These are phyloP conservation scores for Ocimum tenuiflorum DNA, from an alignment of 257 asterid genomes.

Conservation along the genomic window DNA sequence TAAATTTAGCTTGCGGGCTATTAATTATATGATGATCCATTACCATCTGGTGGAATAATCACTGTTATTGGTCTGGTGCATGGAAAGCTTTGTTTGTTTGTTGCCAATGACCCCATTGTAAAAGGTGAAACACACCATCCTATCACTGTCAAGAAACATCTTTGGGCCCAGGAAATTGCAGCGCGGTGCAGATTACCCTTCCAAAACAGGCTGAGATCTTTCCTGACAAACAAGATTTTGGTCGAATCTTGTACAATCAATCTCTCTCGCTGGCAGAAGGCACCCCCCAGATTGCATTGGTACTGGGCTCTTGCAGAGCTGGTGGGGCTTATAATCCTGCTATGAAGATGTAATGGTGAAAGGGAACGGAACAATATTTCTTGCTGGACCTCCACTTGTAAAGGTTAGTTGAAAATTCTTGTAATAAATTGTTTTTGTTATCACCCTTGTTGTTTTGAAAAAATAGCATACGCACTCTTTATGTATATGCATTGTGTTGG, in stretches of 20 bases:
- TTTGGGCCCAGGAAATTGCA: conserved; percentile 96
- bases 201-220: conserved; percentile 98
- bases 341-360: conserved; percentile 97
- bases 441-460: neutral
- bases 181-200: conserved; percentile 74
- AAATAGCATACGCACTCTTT: neutral
- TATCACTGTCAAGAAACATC: conserved; percentile 92
- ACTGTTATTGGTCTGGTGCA: conserved; percentile 94
- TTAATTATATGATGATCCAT: conserved; percentile 71
- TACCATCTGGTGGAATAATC: conserved; percentile 91
- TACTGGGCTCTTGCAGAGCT: conserved; percentile 94
- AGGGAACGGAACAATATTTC: conserved; percentile 96
- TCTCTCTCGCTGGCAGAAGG: conserved; percentile 88
- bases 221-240: conserved; percentile 91
- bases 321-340: conserved; percentile 99
- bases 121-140: conserved; percentile 97
- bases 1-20: conserved; percentile 80
- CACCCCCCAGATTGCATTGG: conserved; percentile 92
- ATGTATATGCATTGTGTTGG: neutral
- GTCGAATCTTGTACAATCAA: conserved; percentile 89
- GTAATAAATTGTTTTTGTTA: no score
- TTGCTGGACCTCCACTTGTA: conserved; percentile 99
- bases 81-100: conserved; percentile 82
- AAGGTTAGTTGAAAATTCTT: conserved; percentile 50
- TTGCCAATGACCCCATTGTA: conserved; percentile 95